Conservation (phyloP, 345 rosid species). For the Diplotaxis tenuifolia region DNA sequence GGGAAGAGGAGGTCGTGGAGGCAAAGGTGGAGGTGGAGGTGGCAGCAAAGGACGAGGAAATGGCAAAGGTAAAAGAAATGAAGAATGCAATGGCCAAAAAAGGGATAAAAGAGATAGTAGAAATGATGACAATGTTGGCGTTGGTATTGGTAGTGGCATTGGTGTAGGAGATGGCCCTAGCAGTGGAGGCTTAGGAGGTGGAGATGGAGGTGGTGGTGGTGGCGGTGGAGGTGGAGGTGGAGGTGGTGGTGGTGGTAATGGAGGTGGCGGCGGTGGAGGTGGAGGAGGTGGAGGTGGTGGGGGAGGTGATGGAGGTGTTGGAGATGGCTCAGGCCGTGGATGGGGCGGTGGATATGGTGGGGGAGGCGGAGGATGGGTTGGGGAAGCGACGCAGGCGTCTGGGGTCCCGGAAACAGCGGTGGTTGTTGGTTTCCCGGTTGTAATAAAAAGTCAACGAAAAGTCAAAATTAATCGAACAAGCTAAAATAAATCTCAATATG, state of each 20-base stretch:
- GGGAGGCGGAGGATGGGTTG: slow-evolving; percentile 29
- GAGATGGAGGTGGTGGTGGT: background rate
- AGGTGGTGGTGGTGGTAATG: slow-evolving; percentile 8
- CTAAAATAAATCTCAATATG: background rate
- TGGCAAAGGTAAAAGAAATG: slow-evolving; percentile 15
- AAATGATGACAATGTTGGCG: background rate
- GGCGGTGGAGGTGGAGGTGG: background rate
- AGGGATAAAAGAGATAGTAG: slow-evolving; percentile 24
- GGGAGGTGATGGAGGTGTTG: background rate
- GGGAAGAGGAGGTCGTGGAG: slow-evolving; percentile 17
- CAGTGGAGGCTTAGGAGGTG: background rate
- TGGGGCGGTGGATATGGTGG: slow-evolving; percentile 22
- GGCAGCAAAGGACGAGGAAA: background rate
- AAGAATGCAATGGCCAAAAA: slow-evolving; percentile 28
- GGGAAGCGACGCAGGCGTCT: slow-evolving; percentile 21
- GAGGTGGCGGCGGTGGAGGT: background rate
- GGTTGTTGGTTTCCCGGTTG: slow-evolving; percentile 39
- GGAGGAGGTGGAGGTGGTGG: background rate
- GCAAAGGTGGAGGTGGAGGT: background rate
- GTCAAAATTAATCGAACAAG: slow-evolving; percentile 21
- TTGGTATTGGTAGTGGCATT: slow-evolving; percentile 20
- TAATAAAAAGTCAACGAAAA: slow-evolving; percentile 19
- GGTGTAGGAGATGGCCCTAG: slow-evolving; percentile 30
- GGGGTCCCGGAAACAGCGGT: slow-evolving; percentile 24
- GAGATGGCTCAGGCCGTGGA: slow-evolving; percentile 16